Evolutionary conservation across 371 early-diverging fungal genomes (phyloP).

Genomic region (Syncephalastrum monosporum): DNA sequence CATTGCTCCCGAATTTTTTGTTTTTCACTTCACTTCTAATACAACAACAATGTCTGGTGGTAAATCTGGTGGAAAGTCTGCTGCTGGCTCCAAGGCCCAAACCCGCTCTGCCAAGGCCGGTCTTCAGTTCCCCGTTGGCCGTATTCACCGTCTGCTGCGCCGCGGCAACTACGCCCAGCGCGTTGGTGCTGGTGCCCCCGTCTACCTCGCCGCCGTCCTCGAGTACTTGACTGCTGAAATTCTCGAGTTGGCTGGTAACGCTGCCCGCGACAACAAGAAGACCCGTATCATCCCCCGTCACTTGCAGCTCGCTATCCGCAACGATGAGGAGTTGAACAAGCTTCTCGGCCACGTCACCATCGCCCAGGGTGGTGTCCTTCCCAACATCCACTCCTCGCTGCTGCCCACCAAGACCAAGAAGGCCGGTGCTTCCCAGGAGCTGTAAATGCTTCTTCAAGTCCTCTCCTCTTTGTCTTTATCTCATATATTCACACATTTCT

Average conservation of each 20-base stretch:
- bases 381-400: constrained; percentile 72
- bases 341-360: constrained; percentile 87
- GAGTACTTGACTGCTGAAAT: constrained; percentile 97
- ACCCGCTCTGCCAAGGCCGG: constrained; percentile 77
- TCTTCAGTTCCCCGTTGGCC: constrained; percentile 95
- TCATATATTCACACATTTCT: no score
- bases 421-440: constrained; percentile 44
- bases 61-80: constrained; percentile 62
- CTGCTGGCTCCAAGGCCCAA: constrained; percentile 54
- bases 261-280: constrained; percentile 96
- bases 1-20: constrained; percentile 8
- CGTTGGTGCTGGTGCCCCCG: constrained; percentile 92
- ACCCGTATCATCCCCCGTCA: constrained; percentile 91
- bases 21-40: constrained; percentile 13
- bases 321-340: constrained; percentile 96
- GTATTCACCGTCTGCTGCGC: constrained; percentile 92
- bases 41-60: constrained; percentile 55
- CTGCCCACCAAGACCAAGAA: constrained; percentile 69
- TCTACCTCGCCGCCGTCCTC: constrained; percentile 93
- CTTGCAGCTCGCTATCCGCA: constrained; percentile 90
- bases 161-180: constrained; percentile 95
- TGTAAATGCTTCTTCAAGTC: constrained; percentile 24
- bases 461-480: no score
- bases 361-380: constrained; percentile 87
- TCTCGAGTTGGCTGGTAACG: constrained; percentile 94